These are phyloP conservation scores for Farysia itapuensis DNA, from an alignment of 1,284 basidiomycete genomes.

Conservation along the genomic window DNA sequence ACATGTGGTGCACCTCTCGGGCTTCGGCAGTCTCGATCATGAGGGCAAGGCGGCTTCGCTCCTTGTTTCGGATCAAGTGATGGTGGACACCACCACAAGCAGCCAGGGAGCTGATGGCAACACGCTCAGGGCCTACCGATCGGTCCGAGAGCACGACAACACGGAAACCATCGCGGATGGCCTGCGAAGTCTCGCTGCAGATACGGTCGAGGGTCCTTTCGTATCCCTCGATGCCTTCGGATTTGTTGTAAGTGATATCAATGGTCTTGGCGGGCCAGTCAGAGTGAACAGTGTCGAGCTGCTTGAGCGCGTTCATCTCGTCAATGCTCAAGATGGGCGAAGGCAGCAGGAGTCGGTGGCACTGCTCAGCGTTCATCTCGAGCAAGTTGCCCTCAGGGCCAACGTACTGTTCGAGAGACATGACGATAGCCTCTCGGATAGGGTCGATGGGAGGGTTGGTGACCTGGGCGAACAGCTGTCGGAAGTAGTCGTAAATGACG, in stretches of 20 bases:
- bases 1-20: conserved; percentile 58
- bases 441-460: conserved; percentile 59
- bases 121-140: conserved; percentile 44
- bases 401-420: conserved; percentile 57
- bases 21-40: conserved; percentile 56
- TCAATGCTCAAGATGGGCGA: conserved; percentile 53
- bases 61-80: conserved; percentile 58
- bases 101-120: conserved; percentile 52
- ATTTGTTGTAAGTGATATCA: conserved; percentile 56
- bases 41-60: conserved; percentile 52
- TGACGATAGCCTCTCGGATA: conserved; percentile 56
- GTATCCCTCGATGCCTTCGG: conserved; percentile 50
- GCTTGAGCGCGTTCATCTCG: conserved; percentile 53
- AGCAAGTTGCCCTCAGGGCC: conserved; percentile 58
- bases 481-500: conserved; percentile 57
- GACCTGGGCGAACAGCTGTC: conserved; percentile 58
- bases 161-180: conserved; percentile 48
- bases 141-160: conserved; percentile 56
- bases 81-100: conserved; percentile 58
- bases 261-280: conserved; percentile 52
- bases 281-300: conserved; percentile 40
- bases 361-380: conserved; percentile 54
- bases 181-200: conserved; percentile 52
- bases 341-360: conserved; percentile 49
- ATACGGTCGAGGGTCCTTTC: conserved; percentile 52